Evolutionary conservation across 2,329 filamentous ascomycete genomes (phyloP).

Genomic region (Diaporthe eres): DNA sequence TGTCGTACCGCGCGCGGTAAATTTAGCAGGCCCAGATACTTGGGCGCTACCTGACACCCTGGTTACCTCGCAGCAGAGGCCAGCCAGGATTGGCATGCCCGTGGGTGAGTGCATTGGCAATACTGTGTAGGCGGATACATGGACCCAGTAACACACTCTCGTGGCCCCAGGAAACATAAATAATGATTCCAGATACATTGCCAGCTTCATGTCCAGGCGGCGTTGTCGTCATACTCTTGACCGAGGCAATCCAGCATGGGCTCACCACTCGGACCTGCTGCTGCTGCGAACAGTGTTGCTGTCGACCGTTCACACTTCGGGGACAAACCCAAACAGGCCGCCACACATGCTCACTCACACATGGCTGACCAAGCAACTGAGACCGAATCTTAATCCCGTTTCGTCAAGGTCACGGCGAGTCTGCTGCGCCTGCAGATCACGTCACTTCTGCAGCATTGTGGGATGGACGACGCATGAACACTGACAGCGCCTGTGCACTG

Average conservation of each 20-base stretch:
- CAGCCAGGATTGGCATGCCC: background rate
- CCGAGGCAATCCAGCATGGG: background rate
- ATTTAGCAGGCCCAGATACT: slow-evolving; percentile 8
- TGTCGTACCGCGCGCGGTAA: slow-evolving; percentile 19
- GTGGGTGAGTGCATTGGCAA: background rate
- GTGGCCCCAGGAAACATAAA: slow-evolving; percentile 21
- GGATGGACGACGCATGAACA: background rate
- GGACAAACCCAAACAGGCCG: slow-evolving; percentile 9
- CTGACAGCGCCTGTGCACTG: background rate
- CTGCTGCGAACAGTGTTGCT: slow-evolving; percentile 1
- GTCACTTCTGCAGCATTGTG: slow-evolving; percentile 11
- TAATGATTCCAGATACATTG: slow-evolving; percentile 28
- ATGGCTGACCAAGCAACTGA: slow-evolving; percentile 6
- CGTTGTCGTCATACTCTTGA: background rate
- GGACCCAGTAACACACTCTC: slow-evolving; percentile 6
- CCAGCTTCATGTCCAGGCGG: background rate
- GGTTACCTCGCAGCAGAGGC: background rate
- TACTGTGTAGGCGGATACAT: background rate
- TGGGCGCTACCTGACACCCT: background rate
- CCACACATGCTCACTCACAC: background rate
- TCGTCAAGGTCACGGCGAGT: slow-evolving; percentile 6
- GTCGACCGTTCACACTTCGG: background rate
- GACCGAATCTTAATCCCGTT: slow-evolving; percentile 22
- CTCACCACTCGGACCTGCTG: background rate
- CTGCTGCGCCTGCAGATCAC: slow-evolving; percentile 28